Evolutionary conservation across 2,329 filamentous ascomycete genomes (phyloP).

Genomic region (Beauveria australis): DNA sequence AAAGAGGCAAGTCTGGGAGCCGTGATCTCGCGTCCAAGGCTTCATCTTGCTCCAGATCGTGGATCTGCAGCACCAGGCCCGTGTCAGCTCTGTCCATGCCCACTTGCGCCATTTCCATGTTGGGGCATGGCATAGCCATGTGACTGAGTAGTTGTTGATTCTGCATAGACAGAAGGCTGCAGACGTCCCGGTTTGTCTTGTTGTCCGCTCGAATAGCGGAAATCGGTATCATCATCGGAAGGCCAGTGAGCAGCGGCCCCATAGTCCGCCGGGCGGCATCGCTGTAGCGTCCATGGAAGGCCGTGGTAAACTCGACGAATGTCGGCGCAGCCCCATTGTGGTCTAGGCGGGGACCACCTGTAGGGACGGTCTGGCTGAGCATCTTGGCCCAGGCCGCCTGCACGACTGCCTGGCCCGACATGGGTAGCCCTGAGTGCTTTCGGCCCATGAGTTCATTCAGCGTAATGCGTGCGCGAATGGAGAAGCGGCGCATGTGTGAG

Average conservation of each 20-base stretch:
- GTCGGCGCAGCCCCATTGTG: background rate
- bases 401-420: conserved; percentile 6
- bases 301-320: conserved; percentile 10
- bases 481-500: conserved; percentile 10
- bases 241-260: conserved; percentile 5
- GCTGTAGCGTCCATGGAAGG: background rate
- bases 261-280: conserved; percentile 7
- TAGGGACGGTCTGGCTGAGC: background rate
- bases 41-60: background rate
- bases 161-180: conserved; percentile 1
- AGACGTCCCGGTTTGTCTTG: conserved; percentile 3
- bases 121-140: conserved; percentile 10
- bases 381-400: conserved; percentile 12
- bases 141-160: background rate
- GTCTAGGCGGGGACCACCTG: background rate
- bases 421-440: background rate
- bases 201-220: background rate
- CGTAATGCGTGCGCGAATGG: background rate
- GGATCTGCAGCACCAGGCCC: conserved; percentile 1
- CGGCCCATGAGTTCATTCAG: conserved; percentile 1
- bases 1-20: background rate
- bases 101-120: background rate
- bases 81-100: conserved; percentile 5
- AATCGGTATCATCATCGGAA: conserved; percentile 4
- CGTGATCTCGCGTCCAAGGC: background rate